Evolutionary conservation across 148 eudicot species (phyloP).

Genomic region (Nyssa sinensis): DNA sequence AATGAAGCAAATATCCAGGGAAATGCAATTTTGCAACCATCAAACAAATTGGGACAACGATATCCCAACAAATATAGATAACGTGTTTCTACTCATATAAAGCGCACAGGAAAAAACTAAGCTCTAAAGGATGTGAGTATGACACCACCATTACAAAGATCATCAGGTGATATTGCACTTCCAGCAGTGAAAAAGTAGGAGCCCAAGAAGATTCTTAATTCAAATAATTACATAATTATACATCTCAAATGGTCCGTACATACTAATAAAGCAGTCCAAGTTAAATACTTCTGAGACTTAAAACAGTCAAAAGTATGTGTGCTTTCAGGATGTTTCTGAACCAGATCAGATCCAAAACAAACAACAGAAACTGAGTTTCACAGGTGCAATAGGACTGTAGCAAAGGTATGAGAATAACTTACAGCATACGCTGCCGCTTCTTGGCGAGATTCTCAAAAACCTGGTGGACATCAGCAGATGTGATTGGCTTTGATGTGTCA

Average conservation of each 20-base stretch:
- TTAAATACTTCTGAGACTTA: too few relatives aligned
- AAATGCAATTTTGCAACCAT: too few relatives aligned
- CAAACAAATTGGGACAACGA: too few relatives aligned
- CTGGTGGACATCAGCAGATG: conserved; percentile 59
- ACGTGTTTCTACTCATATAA: neutral
- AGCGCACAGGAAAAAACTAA: neutral
- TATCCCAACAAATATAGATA: too few relatives aligned
- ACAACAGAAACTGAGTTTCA: too few relatives aligned
- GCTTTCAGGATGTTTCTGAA: too few relatives aligned
- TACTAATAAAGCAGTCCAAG: too few relatives aligned
- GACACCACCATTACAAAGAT: neutral
- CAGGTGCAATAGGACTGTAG: too few relatives aligned
- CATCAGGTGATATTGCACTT: neutral
- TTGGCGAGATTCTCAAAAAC: conserved; percentile 69
- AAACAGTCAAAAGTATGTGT: too few relatives aligned
- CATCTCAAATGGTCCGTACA: neutral
- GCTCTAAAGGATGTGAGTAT: neutral
- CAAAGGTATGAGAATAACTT: too few relatives aligned
- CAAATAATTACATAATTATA: neutral
- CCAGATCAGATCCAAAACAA: too few relatives aligned
- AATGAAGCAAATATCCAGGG: too few relatives aligned
- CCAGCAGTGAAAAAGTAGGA: neutral
- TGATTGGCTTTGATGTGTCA: conserved; percentile 51
- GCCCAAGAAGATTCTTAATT: neutral
- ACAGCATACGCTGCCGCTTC: conserved; percentile 54